phyloP scores from a whole-genome alignment of 148 eudicot genomes.

The Persicaria maculosa region DNA sequence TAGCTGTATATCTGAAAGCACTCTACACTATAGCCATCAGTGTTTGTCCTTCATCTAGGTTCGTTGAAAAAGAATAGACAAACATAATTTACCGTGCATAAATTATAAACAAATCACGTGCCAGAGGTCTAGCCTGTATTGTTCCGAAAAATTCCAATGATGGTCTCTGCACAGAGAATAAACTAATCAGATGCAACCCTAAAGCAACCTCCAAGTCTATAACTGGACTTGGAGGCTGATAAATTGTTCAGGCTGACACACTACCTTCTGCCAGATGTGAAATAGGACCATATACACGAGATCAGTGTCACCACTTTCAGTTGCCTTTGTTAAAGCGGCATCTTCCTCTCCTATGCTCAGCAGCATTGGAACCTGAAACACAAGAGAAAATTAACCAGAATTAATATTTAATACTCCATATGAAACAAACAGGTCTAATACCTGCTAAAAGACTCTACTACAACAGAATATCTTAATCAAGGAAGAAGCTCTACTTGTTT shows the following conservation, averaged over 20 bases:
- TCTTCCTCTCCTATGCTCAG: slow-evolving; percentile 96
- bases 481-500: slow-evolving; percentile 55
- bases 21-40: neutral
- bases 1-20: neutral
- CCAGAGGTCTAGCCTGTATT: slow-evolving; percentile 80
- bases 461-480: slow-evolving; percentile 1
- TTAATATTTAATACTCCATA: neutral
- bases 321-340: slow-evolving; percentile 78
- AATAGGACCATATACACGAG: slow-evolving; percentile 89
- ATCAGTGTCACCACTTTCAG: slow-evolving; percentile 97
- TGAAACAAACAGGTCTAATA: neutral
- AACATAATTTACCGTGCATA: slow-evolving; percentile 54
- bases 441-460: neutral
- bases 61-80: neutral
- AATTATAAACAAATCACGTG: slow-evolving; percentile 73
- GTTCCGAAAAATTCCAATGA: slow-evolving; percentile 74
- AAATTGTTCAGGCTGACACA: slow-evolving; percentile 6
- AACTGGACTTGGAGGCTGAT: neutral
- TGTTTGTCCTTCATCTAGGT: neutral
- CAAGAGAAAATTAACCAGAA: slow-evolving; percentile 6
- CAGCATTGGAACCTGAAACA: slow-evolving; percentile 74
- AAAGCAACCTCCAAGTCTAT: neutral
- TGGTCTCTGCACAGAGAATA: slow-evolving; percentile 44
- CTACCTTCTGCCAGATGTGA: slow-evolving; percentile 90
- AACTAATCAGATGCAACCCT: neutral